Evolutionary conservation across 2,329 filamentous ascomycete species (phyloP), one percentile per base, ranked within the genome.

Genomic region (Didymella lethalis): DNA sequence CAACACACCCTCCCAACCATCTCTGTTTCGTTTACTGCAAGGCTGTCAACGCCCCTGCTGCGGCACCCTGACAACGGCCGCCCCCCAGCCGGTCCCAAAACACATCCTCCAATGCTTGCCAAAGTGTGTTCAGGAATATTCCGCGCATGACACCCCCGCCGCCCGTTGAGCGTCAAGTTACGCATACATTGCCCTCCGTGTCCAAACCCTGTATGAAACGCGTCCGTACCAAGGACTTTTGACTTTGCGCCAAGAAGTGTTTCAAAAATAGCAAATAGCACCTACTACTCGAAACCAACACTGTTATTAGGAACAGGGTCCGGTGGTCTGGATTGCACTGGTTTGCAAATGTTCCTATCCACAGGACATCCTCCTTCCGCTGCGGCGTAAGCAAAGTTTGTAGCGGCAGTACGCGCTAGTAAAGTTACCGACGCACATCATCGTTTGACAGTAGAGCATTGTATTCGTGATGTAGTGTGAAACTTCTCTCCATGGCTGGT

Each of bases 151-250:
- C 32, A 18, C 32, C 16, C 18, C n/a, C 18, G 28, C 4, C 43
- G 18, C 14, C 48, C 48, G 54, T 52, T 52, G 52, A 43, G 48
- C 44, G 48, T 52, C 43, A 57, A 57, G 48, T 57, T 50, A 52
- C 48, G 29, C 7, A 20, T 52, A 51, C 28, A 57, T 49, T 45
- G 14, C 18, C 8, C 20, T 14, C 7, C 11, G 2, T 18, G 8
- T 5, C 43, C 12, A 41, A 48, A 44, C 36, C 23, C 20, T 6
- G 14, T 29, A 29, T 57, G 54, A 57, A 52, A 57, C 54, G 20
- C 31, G 31, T 32, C 12, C 4, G 12, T 32, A 32, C 31, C 4
- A 16, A 16, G 16, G 6, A 16, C 31, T 16, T 16, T 14, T 32
- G 8, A n/a, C 26, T 7, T 2, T 5, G 25, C 23, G 45, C 52